Evolutionary conservation across 176 grass and related monocot species (phyloP).

Genomic region (Urochloa ruziziensis): DNA sequence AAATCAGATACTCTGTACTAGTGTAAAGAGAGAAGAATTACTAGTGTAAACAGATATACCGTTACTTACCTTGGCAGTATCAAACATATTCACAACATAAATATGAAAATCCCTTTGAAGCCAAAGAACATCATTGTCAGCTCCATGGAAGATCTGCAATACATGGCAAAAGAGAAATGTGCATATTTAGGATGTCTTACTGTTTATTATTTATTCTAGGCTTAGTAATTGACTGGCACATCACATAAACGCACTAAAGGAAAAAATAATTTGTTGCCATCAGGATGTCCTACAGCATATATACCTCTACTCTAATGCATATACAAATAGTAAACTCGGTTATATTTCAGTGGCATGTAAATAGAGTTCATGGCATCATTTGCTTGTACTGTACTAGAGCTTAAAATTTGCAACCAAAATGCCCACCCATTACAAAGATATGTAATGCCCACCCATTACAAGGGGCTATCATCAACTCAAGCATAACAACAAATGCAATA

Average conservation of each 20-base stretch:
- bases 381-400: constrained; percentile 19
- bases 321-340: neutral
- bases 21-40: neutral
- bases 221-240: constrained; percentile 16
- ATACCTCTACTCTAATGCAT: neutral
- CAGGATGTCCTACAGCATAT: neutral
- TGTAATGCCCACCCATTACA: too few relatives aligned
- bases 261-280: neutral
- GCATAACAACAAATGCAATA: constrained; percentile 3
- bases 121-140: constrained; percentile 98
- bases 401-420: neutral
- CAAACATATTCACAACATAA: constrained; percentile 98
- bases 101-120: constrained; percentile 99
- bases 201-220: neutral
- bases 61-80: constrained; percentile 84
- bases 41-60: too few relatives aligned
- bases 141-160: constrained; percentile 81
- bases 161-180: constrained; percentile 22
- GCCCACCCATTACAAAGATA: constrained; percentile 14
- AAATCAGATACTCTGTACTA: neutral
- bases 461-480: neutral
- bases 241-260: neutral
- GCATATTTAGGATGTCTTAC: neutral
- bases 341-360: neutral
- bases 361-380: neutral